These are phyloP conservation scores for Osmozyma mogii DNA, from an alignment of 805 yeast genomes.

Conservation along the genomic window DNA sequence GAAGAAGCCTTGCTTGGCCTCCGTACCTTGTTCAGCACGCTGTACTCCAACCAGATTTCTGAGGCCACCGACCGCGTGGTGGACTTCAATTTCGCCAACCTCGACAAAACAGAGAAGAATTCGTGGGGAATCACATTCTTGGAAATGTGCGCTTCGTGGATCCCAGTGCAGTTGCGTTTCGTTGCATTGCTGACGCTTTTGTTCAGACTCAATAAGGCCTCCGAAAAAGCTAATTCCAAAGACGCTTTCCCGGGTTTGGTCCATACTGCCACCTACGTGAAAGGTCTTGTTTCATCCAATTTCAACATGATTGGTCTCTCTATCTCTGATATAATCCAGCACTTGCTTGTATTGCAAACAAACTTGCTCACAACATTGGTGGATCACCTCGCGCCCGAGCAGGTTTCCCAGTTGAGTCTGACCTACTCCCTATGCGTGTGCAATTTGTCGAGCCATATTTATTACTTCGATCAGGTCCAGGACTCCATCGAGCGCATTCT, in stretches of 20 bases:
- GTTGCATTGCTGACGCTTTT: conserved; percentile 43
- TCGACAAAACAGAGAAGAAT: conserved; percentile 9
- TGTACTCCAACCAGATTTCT: conserved; percentile 52
- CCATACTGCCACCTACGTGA: conserved; percentile 38
- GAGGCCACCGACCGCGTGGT: conserved; percentile 48
- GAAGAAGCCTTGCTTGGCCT: conserved; percentile 45
- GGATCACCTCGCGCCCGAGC: conserved; percentile 11
- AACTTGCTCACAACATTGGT: conserved; percentile 20
- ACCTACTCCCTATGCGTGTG: conserved; percentile 53
- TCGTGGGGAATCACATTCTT: conserved; percentile 52
- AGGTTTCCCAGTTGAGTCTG: conserved; percentile 25
- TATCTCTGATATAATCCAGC: conserved; percentile 67
- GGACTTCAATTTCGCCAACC: conserved; percentile 20
- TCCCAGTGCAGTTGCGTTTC: conserved; percentile 75
- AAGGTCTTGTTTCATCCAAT: conserved; percentile 62
- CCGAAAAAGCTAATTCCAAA: conserved; percentile 12
- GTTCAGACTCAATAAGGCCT: conserved; percentile 18
- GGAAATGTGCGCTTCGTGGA: conserved; percentile 62
- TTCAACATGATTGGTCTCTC: conserved; percentile 85
- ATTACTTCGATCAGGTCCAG: conserved; percentile 78
- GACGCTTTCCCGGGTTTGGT: conserved; percentile 20
- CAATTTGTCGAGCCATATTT: conserved; percentile 67
- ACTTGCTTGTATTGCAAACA: conserved; percentile 44
- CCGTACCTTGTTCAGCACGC: conserved; percentile 55
- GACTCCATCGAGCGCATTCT: conserved; percentile 73